Percentiles rank a stretch among this genome's conserved stretches.
These are phyloP conservation scores for Sclerotinia trifoliorum DNA, from an alignment of 2,329 filamentous ascomycete species.

Conservation along the genomic window DNA sequence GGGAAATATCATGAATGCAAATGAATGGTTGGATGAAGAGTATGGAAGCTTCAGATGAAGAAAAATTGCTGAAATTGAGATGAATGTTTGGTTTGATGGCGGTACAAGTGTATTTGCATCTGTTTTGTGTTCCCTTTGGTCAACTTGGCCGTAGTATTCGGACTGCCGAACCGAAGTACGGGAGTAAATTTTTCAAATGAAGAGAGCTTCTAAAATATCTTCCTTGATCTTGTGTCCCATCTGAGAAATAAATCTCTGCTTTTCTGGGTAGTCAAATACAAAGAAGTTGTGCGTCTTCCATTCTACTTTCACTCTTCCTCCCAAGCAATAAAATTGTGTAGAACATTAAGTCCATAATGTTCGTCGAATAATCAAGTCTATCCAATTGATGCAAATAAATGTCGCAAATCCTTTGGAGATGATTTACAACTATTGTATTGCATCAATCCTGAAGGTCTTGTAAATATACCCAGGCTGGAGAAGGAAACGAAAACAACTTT, in stretches of 20 bases:
- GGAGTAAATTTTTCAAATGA: not conserved
- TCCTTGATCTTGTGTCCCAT: not conserved
- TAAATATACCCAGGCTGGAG: not conserved
- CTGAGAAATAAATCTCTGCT: not conserved
- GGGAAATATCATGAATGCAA: not conserved
- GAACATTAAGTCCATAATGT: not conserved
- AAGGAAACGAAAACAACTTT: not conserved
- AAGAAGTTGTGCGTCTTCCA: not conserved
- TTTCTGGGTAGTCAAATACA: not conserved
- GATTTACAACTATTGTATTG: not conserved
- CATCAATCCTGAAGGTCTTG: not conserved
- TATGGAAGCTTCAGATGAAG: not conserved
- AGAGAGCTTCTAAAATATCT: not conserved
- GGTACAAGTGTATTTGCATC: constrained; percentile 9
- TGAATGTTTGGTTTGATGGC: not conserved
- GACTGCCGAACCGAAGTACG: not conserved
- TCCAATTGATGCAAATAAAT: not conserved
- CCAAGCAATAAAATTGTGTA: not conserved
- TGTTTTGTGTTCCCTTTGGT: not conserved
- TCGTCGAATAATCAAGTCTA: not conserved
- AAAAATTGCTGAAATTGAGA: not conserved
- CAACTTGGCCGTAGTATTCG: not conserved
- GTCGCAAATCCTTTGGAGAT: not conserved
- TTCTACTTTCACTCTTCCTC: not conserved
- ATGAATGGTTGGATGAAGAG: not conserved